phyloP scores from a whole-genome alignment of 108 stramenopile species.

The Conticribra weissflogii region DNA sequence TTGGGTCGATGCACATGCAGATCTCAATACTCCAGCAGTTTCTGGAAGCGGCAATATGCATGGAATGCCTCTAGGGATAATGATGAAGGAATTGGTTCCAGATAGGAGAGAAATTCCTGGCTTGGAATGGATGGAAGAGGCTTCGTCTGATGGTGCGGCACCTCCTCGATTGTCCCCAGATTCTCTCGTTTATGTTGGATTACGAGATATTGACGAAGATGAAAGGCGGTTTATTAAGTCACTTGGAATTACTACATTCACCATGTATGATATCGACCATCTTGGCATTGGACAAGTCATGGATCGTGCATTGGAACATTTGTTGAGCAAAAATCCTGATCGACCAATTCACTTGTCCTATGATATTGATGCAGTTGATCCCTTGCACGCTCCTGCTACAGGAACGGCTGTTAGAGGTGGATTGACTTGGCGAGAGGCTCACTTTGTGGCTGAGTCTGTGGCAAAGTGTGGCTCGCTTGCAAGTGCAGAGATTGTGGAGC shows the following conservation, averaged over 20 bases:
- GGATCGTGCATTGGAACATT: slow-evolving; percentile 91
- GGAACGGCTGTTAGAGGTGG: slow-evolving; percentile 98
- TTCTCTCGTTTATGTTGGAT: slow-evolving; percentile 95
- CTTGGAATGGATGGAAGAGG: slow-evolving; percentile 81
- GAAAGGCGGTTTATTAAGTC: slow-evolving; percentile 86
- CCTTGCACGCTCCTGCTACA: slow-evolving; percentile 94
- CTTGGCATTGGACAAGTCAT: slow-evolving; percentile 97
- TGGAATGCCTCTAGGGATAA: slow-evolving; percentile 97
- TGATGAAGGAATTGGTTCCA: slow-evolving; percentile 82
- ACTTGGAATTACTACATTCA: slow-evolving; percentile 86
- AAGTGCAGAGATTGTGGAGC: slow-evolving; percentile 97
- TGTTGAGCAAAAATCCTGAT: slow-evolving; percentile 67
- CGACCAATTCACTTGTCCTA: slow-evolving; percentile 90
- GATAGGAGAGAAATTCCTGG: slow-evolving; percentile 86
- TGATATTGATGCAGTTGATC: slow-evolving; percentile 99
- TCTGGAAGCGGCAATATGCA: slow-evolving; percentile 98
- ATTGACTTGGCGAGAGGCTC: slow-evolving; percentile 97
- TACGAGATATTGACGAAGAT: slow-evolving; percentile 93
- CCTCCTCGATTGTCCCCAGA: slow-evolving; percentile 67
- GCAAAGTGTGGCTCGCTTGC: slow-evolving; percentile 90
- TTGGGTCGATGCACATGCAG: slow-evolving; percentile 99
- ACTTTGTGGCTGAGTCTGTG: slow-evolving; percentile 93
- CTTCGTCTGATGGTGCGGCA: slow-evolving; percentile 5
- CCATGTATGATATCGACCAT: slow-evolving; percentile 97
- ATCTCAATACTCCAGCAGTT: slow-evolving; percentile 93